Conservation (phyloP, 805 yeast species). For the Kodamaea nitidulidarum region DNA sequence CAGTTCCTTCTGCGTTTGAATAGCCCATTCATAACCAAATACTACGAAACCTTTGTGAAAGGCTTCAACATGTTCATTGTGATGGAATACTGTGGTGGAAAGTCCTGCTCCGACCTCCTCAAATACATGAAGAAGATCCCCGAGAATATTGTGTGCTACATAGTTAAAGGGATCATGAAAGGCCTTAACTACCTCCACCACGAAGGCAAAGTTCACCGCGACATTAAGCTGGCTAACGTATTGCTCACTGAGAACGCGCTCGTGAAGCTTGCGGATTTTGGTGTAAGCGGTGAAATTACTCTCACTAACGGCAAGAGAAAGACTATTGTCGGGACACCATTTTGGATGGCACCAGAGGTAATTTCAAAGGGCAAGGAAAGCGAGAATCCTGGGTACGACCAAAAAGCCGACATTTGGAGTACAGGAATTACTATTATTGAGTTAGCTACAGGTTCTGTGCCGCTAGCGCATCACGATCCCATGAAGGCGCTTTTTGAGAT, state of each 20-base stretch:
- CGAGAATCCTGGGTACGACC: slow-evolving; percentile 57
- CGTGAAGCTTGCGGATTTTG: slow-evolving; percentile 88
- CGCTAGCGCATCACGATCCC: slow-evolving; percentile 68
- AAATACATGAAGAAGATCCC: slow-evolving; percentile 48
- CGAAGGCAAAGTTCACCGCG: slow-evolving; percentile 79
- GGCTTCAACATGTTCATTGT: slow-evolving; percentile 79
- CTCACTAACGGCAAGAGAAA: slow-evolving; percentile 48
- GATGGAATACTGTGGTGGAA: slow-evolving; percentile 96
- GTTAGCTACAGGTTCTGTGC: slow-evolving; percentile 77
- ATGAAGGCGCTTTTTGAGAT: slow-evolving; percentile 70
- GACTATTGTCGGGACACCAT: slow-evolving; percentile 93
- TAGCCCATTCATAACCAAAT: slow-evolving; percentile 63
- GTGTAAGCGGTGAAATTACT: slow-evolving; percentile 82
- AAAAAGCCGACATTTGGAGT: slow-evolving; percentile 94
- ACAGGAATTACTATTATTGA: slow-evolving; percentile 91
- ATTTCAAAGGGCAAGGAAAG: slow-evolving; percentile 37
- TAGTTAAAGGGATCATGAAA: slow-evolving; percentile 57
- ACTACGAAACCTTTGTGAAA: slow-evolving; percentile 55
- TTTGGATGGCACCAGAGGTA: slow-evolving; percentile 99
- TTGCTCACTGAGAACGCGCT: slow-evolving; percentile 64
- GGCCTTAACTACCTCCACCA: slow-evolving; percentile 78
- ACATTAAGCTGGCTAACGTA: slow-evolving; percentile 86
- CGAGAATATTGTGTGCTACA: slow-evolving; percentile 59
- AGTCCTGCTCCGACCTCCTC: slow-evolving; percentile 78
- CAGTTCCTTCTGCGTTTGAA: slow-evolving; percentile 63